Conservation (phyloP, 2,329 filamentous ascomycete species). For the Lecanicillium sp. region DNA sequence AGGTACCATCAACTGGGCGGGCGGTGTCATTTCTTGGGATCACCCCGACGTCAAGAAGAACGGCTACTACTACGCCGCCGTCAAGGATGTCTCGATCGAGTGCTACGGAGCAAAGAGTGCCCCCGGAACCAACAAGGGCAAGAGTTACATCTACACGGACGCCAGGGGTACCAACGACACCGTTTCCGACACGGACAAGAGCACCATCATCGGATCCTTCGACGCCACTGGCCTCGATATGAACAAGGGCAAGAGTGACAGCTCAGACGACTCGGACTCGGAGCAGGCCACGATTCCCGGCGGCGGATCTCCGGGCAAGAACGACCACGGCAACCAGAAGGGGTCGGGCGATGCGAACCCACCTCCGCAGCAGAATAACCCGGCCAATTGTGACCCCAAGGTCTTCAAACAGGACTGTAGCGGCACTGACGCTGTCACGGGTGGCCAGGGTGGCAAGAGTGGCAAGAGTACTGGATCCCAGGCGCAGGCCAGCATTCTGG, state of each 20-base stretch:
- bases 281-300: constrained; percentile 25
- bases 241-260: constrained; percentile 35
- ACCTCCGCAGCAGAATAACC: too few species aligned
- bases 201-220: constrained; percentile 72
- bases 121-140: constrained; percentile 63
- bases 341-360: too few species aligned
- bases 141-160: constrained; percentile 71
- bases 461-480: constrained; percentile 28
- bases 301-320: constrained; percentile 22
- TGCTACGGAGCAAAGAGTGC: constrained; percentile 65
- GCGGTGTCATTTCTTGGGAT: constrained; percentile 80
- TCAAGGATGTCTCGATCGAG: constrained; percentile 71
- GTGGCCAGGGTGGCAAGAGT: too few species aligned
- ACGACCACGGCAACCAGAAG: constrained; percentile 17
- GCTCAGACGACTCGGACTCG: constrained; percentile 16
- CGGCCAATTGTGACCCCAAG: constrained; percentile 28
- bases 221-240: constrained; percentile 75
- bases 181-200: constrained; percentile 67
- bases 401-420: constrained; percentile 38
- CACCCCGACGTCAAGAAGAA: constrained; percentile 65
- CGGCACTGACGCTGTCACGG: constrained; percentile 17
- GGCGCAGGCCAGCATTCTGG: constrained; percentile 30
- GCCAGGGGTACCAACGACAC: constrained; percentile 65
- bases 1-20: constrained; percentile 88
- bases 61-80: constrained; percentile 83